Evolutionary conservation across 2,329 filamentous ascomycete species (phyloP), one percentile per base, ranked within the genome.

Genomic region (Beauveria australis): DNA sequence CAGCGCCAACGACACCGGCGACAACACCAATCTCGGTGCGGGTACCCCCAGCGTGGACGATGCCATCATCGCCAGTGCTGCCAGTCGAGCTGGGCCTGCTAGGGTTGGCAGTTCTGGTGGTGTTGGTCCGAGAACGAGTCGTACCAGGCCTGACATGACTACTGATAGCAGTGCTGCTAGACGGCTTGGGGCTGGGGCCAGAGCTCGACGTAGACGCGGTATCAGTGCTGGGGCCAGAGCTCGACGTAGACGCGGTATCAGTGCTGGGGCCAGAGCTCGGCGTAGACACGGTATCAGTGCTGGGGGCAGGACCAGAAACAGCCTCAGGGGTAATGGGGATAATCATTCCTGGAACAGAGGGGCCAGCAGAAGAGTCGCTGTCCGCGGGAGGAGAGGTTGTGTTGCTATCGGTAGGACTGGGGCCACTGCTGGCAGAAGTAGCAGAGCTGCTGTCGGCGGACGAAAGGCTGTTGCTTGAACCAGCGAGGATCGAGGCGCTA

Each of bases 21-120:
- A 69, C 61, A n/a, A 67, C 3, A 52, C 68, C 65, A 24, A 69
- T 64, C 59, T 70, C 67, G 19, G 62, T 54, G 16, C 79, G 64
- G 26, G 66, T 59, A 41, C 63, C 67, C 3, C 61, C 61, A 26
- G 61, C 64, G 43, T 56, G 47, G 9, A 63, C 62, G 1, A 64
- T 60, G 12, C 5, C 14, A 47, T 62, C 57, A 54, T 16, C 26
- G 47, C 44, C 16, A 49, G 44, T 16, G 12, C 53, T 1, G 52
- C 33, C 30, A 43, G 46, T n/a, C 60, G 33, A 52, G 22, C 51
- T 43, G 48, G 62, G 56, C 16, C 58, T 59, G 46, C 49, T 57
- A 22, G 43, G 14, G 12, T 54, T 41, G 10, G 26, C 8, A 8
- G 6, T 24, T 16, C 14, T 6, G 9, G 24, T 5, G 16, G 44